Conservation (phyloP, 805 yeast genomes). For the Scheffersomyces stipitis region DNA sequence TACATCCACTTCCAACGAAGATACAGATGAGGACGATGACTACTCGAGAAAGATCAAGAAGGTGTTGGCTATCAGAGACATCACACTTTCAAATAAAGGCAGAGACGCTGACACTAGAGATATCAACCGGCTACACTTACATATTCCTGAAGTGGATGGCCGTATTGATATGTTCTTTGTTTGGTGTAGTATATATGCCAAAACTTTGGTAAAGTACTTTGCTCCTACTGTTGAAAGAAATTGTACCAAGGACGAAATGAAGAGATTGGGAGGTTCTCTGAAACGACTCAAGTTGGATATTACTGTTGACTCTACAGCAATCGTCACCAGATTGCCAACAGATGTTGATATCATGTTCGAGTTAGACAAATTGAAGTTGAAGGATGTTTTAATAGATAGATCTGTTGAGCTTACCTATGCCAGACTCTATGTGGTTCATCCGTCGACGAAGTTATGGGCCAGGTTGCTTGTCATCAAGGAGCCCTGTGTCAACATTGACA, state of each 20-base stretch:
- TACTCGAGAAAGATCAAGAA: conserved; percentile 28
- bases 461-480: conserved; percentile 34
- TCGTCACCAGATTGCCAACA: conserved; percentile 46
- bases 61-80: conserved; percentile 29
- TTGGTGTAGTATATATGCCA: conserved; percentile 43
- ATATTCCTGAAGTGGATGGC: conserved; percentile 38
- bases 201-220: conserved; percentile 29
- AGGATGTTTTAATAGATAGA: conserved; percentile 27
- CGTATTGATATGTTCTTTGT: conserved; percentile 39
- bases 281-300: conserved; percentile 31
- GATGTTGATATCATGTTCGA: conserved; percentile 49
- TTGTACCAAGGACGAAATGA: conserved; percentile 26
- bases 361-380: conserved; percentile 30
- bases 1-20: conserved; percentile 16
- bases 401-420: conserved; percentile 31
- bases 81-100: conserved; percentile 21
- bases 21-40: conserved; percentile 9
- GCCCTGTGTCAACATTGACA: conserved; percentile 13
- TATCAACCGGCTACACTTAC: conserved; percentile 24
- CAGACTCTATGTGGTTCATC: conserved; percentile 51
- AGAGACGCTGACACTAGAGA: conserved; percentile 16
- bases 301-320: conserved; percentile 30
- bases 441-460: conserved; percentile 44
- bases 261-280: conserved; percentile 13
- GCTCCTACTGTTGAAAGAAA: conserved; percentile 31